Evolutionary conservation across 371 early-diverging fungal species (phyloP).

Genomic region (Mortierella sp.): DNA sequence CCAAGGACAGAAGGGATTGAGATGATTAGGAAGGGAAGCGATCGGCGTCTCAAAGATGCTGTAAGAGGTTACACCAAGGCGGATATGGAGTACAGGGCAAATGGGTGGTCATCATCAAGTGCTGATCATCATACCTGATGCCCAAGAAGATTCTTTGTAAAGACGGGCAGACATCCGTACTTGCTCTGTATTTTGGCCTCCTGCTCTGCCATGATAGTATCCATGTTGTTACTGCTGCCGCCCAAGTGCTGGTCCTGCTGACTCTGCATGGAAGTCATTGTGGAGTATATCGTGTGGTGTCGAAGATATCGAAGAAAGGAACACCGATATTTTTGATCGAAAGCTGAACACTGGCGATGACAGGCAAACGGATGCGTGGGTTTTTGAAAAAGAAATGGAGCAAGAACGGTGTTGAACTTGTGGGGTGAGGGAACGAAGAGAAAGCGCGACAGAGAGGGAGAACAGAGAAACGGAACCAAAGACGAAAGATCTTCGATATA

Average conservation of each 20-base stretch:
- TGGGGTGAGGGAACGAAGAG: not conserved
- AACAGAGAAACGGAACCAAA: not conserved
- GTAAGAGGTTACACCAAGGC: not conserved
- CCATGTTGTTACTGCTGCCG: slow-evolving; percentile 21
- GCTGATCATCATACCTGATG: slow-evolving; percentile 29
- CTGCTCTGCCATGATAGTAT: slow-evolving; percentile 38
- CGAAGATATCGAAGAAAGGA: not conserved
- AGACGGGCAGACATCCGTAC: slow-evolving; percentile 34
- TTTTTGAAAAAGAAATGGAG: not conserved
- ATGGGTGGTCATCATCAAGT: not conserved
- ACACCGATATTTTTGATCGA: not conserved
- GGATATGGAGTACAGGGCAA: not conserved
- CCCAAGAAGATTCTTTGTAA: slow-evolving; percentile 38
- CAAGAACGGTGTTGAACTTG: not conserved
- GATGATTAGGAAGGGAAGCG: no score
- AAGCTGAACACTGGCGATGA: not conserved
- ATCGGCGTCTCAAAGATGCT: not conserved
- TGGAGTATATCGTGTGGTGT: not conserved
- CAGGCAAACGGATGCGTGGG: not conserved
- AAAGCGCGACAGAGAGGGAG: not conserved
- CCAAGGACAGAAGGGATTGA: no score
- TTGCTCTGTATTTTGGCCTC: slow-evolving; percentile 37
- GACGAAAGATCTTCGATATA: slow-evolving; percentile 3
- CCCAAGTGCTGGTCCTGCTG: slow-evolving; percentile 43
- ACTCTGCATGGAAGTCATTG: slow-evolving; percentile 31